Evolutionary conservation across 2,329 filamentous ascomycete genomes (phyloP).

Genomic region (Penicillium sp.): DNA sequence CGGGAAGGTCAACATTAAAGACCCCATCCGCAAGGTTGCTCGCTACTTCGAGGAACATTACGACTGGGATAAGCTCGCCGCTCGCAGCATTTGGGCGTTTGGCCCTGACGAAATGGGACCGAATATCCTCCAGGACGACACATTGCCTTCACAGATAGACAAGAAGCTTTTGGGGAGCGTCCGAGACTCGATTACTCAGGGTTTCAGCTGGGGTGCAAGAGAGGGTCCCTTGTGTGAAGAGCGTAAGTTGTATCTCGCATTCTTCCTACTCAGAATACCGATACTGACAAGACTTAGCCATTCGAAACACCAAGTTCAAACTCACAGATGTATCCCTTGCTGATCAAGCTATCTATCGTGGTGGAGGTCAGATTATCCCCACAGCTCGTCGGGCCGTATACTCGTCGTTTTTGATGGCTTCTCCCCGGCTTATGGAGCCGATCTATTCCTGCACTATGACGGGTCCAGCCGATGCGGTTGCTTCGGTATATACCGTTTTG

Average conservation of each 20-base stretch:
- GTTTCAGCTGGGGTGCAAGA: constrained; percentile 92
- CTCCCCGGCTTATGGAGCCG: constrained; percentile 93
- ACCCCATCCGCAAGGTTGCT: constrained; percentile 87
- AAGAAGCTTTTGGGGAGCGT: constrained; percentile 85
- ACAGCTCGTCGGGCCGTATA: constrained; percentile 92
- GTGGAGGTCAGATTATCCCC: constrained; percentile 95
- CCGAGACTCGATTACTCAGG: constrained; percentile 89
- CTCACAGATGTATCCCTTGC: constrained; percentile 88
- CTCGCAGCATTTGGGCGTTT: constrained; percentile 97
- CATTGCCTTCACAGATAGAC: constrained; percentile 89
- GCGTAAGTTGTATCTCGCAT: constrained; percentile 61
- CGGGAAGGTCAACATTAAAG: constrained; percentile 85
- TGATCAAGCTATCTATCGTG: constrained; percentile 87
- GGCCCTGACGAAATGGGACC: constrained; percentile 92
- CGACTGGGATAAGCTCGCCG: constrained; percentile 92
- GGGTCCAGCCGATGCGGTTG: constrained; percentile 84
- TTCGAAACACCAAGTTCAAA: constrained; percentile 97
- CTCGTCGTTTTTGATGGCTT: constrained; percentile 95
- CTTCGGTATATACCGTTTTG: constrained; percentile 87
- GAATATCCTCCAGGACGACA: constrained; percentile 96
- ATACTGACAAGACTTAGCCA: constrained; percentile 57
- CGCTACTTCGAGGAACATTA: constrained; percentile 98
- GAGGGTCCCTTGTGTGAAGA: constrained; percentile 98
- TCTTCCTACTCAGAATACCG: not conserved
- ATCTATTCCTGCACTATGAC: constrained; percentile 92